These are phyloP conservation scores for Bullera alba DNA, from an alignment of 768 basidiomycete genomes.

Conservation along the genomic window DNA sequence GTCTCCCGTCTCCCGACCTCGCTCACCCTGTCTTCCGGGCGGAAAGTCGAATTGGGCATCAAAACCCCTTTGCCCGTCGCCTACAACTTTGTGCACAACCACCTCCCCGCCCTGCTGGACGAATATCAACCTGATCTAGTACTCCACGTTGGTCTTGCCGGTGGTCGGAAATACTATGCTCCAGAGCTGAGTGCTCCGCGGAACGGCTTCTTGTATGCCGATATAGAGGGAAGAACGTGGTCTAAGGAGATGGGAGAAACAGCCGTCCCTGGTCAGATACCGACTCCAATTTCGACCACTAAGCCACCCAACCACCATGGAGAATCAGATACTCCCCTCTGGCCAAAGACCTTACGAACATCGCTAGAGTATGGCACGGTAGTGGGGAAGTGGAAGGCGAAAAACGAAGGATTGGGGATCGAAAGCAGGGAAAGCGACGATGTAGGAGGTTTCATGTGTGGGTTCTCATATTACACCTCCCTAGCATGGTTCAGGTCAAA, in stretches of 20 bases:
- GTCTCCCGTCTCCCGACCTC: not conserved
- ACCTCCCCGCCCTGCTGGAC: not conserved
- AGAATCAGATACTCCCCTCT: not conserved
- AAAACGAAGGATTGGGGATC: not conserved
- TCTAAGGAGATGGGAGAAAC: not conserved
- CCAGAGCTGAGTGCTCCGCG: not conserved
- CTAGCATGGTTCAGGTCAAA: not conserved
- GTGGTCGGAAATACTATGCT: not conserved
- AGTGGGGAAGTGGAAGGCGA: not conserved
- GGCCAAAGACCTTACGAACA: not conserved
- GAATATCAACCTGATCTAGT: not conserved
- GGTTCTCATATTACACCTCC: slow-evolving; percentile 1
- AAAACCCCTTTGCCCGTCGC: slow-evolving; percentile 1
- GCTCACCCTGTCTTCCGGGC: not conserved
- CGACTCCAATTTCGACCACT: not conserved
- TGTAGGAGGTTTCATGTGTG: slow-evolving; percentile 1
- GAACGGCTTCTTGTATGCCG: not conserved
- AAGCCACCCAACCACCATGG: not conserved
- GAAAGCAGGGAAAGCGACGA: not conserved
- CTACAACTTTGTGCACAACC: not conserved
- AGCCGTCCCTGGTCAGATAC: not conserved
- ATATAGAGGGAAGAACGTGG: not conserved
- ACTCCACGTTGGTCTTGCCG: not conserved
- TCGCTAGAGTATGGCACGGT: not conserved
- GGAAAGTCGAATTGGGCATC: slow-evolving; percentile 4